Conservation (phyloP, 306 rosid species). For the Castanospermum australe region DNA sequence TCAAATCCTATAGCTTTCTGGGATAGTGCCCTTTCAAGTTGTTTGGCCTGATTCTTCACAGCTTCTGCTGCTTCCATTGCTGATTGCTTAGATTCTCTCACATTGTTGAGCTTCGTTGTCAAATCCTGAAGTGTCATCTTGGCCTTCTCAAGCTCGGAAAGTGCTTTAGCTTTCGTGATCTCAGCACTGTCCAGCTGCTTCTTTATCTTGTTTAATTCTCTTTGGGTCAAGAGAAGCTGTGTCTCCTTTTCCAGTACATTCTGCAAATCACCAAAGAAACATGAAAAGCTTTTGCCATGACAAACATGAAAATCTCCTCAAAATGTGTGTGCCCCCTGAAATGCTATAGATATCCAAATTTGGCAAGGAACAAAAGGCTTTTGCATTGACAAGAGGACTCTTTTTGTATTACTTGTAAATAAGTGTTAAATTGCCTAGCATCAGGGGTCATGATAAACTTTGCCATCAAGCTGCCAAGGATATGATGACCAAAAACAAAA, state of each 20-base stretch:
- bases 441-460: not conserved
- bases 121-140: constrained; percentile 50
- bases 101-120: constrained; percentile 45
- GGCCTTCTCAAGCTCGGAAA: constrained; percentile 68
- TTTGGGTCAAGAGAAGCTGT: constrained; percentile 65
- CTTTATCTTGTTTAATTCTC: constrained; percentile 55
- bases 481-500: too few relatives aligned
- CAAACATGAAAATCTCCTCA: constrained; percentile 10
- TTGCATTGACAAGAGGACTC: not conserved
- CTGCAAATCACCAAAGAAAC: constrained; percentile 35
- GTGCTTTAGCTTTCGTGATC: constrained; percentile 46
- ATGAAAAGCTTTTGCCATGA: not conserved
- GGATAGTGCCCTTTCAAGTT: constrained; percentile 45
- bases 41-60: constrained; percentile 44
- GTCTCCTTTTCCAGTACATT: constrained; percentile 74
- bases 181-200: constrained; percentile 47
- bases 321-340: not conserved
- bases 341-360: not conserved
- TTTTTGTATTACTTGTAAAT: not conserved
- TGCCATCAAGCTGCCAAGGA: not conserved
- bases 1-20: constrained; percentile 40
- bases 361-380: not conserved
- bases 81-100: constrained; percentile 55
- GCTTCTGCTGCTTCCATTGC: constrained; percentile 60
- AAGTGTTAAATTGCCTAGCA: not conserved